Evolutionary conservation across 495 filamentous ascomycete genomes (phyloP), one percentile per base, ranked within the genome.

Genomic region (Penicillium macrosclerotiorum): DNA sequence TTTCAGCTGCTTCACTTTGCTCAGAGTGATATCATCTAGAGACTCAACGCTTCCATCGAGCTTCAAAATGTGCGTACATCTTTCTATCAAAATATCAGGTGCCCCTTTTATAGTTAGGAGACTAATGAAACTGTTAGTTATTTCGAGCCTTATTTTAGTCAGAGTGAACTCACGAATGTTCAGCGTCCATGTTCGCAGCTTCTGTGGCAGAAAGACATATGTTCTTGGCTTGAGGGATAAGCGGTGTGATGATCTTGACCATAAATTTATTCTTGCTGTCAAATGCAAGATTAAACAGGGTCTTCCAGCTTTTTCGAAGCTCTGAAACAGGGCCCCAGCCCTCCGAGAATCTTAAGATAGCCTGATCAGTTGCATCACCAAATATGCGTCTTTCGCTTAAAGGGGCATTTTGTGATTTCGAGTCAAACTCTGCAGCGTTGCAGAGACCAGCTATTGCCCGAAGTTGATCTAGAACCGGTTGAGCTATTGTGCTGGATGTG

Each of bases 221-320:
- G 0, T 11, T 14, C 5, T 38, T 18, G 16, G 23, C 42, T 4
- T 45, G 33, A 1, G 42, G 13, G 5, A 22, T 25, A 7, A 29
- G 26, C 0, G 35, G 11, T 13, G 22, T 46, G 4, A 63, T 42
- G 1, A 42, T 50, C 5, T 51, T 59, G 37, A 86, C 72, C 82
- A 86, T 87, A 61, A 78, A 88, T 57, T 88, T 89, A 59, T 86
- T 87, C 66, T 85, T 85, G 62, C 77, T 81, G 57, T 87, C 87
- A 62, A 89, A 88, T 1, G 77, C 76, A 3, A 88, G 54, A 42
- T 83, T 76, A 54, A 76, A 86, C 7, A 72, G 67, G 33, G 73
- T 79, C 27, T 73, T 71, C 77, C 79, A 83, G 17, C 63, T 54
- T 11, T 71, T 54, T 9, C 74, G 68, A 4, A 82, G 55, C 13